Percentiles rank a stretch among this genome's conserved stretches.
phyloP scores from a whole-genome alignment of 2,329 filamentous ascomycete genomes.

The Waltergamsia citrina region DNA sequence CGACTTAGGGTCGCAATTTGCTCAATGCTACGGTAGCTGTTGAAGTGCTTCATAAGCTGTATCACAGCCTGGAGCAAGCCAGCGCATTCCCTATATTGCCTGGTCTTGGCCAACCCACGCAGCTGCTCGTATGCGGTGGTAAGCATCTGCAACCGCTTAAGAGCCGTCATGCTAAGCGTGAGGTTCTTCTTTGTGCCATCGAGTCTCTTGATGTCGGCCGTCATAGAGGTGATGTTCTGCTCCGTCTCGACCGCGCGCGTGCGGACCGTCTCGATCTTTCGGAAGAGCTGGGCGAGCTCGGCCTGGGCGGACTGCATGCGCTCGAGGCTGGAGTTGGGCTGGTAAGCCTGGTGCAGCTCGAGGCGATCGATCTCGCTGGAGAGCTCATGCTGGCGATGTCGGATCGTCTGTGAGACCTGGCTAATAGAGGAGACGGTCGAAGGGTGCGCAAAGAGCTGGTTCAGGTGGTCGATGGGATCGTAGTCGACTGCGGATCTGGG shows the following conservation, averaged over 20 bases:
- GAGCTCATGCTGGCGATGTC: slow-evolving; percentile 71
- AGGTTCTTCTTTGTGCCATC: slow-evolving; percentile 96
- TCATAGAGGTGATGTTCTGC: slow-evolving; percentile 96
- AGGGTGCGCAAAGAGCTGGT: slow-evolving; percentile 85
- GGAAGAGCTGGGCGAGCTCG: slow-evolving; percentile 83
- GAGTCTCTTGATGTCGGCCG: slow-evolving; percentile 93
- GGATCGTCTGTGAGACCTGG: slow-evolving; percentile 64
- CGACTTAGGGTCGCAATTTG: slow-evolving; percentile 91
- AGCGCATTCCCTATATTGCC: slow-evolving; percentile 92
- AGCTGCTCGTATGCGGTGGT: slow-evolving; percentile 98
- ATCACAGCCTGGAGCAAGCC: slow-evolving; percentile 89
- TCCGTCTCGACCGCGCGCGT: slow-evolving; percentile 86
- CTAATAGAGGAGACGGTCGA: slow-evolving; percentile 71
- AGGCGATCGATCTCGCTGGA: slow-evolving; percentile 67
- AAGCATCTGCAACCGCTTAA: slow-evolving; percentile 96
- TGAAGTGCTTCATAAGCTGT: slow-evolving; percentile 97
- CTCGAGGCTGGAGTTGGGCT: slow-evolving; percentile 78
- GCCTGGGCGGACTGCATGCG: slow-evolving; percentile 86
- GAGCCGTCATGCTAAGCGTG: slow-evolving; percentile 92
- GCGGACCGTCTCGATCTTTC: slow-evolving; percentile 89
- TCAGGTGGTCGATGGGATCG: slow-evolving; percentile 86
- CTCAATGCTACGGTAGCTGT: slow-evolving; percentile 94
- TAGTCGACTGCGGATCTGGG: slow-evolving; percentile 56
- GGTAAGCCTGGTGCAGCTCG: slow-evolving; percentile 70
- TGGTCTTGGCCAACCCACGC: slow-evolving; percentile 67